Percentiles rank a stretch among this genome's conserved stretches.
Conservation (phyloP, 768 basidiomycete genomes). For the Kwoniella botswanensis region DNA sequence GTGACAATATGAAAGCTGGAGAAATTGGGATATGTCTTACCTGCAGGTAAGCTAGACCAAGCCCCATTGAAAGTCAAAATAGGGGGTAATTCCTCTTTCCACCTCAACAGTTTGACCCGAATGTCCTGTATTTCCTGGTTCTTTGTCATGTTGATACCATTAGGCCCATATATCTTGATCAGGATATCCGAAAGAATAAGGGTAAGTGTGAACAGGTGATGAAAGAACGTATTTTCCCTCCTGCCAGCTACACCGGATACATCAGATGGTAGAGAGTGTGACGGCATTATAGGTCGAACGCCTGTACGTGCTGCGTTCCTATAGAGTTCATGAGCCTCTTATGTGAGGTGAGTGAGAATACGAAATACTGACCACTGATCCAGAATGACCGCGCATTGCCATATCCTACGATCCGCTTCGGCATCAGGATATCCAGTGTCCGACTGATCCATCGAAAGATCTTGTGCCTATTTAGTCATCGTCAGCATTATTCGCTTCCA, state of each 20-base stretch:
- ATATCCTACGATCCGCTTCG: slow-evolving; percentile 24
- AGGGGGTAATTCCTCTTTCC: slow-evolving; percentile 13
- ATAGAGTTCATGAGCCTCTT: background rate
- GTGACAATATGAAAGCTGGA: background rate
- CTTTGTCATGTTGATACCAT: slow-evolving; percentile 19
- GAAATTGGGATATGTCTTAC: background rate
- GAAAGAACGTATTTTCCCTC: slow-evolving; percentile 9
- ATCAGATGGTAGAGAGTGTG: background rate
- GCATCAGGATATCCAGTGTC: background rate
- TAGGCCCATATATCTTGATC: slow-evolving; percentile 18
- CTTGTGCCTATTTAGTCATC: slow-evolving; percentile 23
- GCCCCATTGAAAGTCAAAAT: slow-evolving; percentile 13
- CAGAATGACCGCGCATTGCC: slow-evolving; percentile 29
- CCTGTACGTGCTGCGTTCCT: slow-evolving; percentile 30
- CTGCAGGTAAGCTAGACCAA: slow-evolving; percentile 18
- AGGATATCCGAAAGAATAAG: slow-evolving; percentile 10
- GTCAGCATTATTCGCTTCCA: background rate
- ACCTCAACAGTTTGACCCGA: slow-evolving; percentile 7
- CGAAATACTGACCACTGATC: slow-evolving; percentile 27
- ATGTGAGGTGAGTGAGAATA: background rate
- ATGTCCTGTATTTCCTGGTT: slow-evolving; percentile 19
- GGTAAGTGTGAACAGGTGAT: slow-evolving; percentile 10
- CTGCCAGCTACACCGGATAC: background rate
- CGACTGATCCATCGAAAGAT: slow-evolving; percentile 25
- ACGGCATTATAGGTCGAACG: slow-evolving; percentile 20